phyloP scores from a whole-genome alignment of 306 rosid species.

The Corylus avellana region DNA sequence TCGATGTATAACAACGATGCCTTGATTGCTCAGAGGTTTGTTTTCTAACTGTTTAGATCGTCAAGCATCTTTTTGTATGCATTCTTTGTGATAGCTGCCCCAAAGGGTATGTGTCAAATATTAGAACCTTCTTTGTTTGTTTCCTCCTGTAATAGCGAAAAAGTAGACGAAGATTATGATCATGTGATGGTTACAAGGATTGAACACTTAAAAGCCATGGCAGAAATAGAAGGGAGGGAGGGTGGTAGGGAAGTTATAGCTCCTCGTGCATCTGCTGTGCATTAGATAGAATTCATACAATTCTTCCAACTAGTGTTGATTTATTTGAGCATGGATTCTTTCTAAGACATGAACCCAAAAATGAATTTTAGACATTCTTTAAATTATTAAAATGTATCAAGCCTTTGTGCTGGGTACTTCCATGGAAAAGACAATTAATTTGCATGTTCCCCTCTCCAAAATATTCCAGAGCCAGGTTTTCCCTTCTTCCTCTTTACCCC shows the following conservation, averaged over 20 bases:
- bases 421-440: constrained; percentile 8
- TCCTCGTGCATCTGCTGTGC: constrained; percentile 1
- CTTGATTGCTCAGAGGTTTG: constrained; percentile 64
- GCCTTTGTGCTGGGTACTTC: constrained; percentile 2
- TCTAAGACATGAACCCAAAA: neutral
- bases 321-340: constrained; percentile 8
- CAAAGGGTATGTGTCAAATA: neutral
- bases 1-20: constrained; percentile 78
- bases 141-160: neutral
- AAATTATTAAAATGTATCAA: too few species aligned
- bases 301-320: neutral
- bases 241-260: constrained; percentile 1
- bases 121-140: neutral
- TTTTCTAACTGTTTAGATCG: neutral
- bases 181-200: neutral
- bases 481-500: neutral
- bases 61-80: neutral
- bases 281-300: neutral
- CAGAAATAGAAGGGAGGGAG: neutral
- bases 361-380: neutral
- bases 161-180: neutral
- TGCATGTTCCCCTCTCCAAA: constrained; percentile 6
- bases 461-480: neutral
- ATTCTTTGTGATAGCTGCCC: neutral
- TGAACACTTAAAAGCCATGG: neutral